phyloP scores from a whole-genome alignment of 768 basidiomycete genomes.

The Kwoniella dejecticola region DNA sequence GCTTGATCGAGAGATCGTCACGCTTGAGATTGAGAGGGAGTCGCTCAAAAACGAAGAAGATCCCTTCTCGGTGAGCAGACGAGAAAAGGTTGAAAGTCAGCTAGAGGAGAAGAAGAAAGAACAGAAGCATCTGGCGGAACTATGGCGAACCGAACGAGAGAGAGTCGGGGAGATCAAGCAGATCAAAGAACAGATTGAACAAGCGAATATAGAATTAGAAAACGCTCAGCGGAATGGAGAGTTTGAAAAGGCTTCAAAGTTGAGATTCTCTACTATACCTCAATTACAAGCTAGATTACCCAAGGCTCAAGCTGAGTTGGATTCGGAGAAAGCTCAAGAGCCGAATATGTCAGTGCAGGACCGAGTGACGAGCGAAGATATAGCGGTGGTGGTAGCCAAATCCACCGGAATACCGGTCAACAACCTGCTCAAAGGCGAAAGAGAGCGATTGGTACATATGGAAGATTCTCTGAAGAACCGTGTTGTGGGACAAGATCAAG shows the following conservation, averaged over 20 bases:
- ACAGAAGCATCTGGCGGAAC: slow-evolving; percentile 64
- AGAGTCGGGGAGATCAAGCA: slow-evolving; percentile 53
- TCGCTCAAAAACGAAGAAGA: slow-evolving; percentile 86
- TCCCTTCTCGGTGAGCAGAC: slow-evolving; percentile 75
- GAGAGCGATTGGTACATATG: slow-evolving; percentile 90
- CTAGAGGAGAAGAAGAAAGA: slow-evolving; percentile 66
- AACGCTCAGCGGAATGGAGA: slow-evolving; percentile 87
- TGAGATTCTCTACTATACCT: slow-evolving; percentile 82
- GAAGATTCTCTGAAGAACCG: slow-evolving; percentile 72
- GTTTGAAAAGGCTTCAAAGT: slow-evolving; percentile 77
- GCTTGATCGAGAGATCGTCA: slow-evolving; percentile 79
- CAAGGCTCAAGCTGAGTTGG: slow-evolving; percentile 57
- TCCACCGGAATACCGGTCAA: slow-evolving; percentile 89
- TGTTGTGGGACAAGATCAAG: slow-evolving; percentile 88
- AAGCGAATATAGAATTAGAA: slow-evolving; percentile 81
- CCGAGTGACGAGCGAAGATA: slow-evolving; percentile 83
- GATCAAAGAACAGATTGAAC: slow-evolving; percentile 64
- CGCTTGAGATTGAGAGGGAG: slow-evolving; percentile 84
- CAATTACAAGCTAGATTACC: slow-evolving; percentile 74
- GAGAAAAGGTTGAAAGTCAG: slow-evolving; percentile 67
- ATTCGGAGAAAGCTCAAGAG: slow-evolving; percentile 60
- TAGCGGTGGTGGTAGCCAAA: slow-evolving; percentile 82
- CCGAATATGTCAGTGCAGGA: slow-evolving; percentile 74
- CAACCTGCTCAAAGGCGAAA: slow-evolving; percentile 82
- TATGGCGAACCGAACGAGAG: slow-evolving; percentile 66